phyloP scores from a whole-genome alignment of 352 stramenopile genomes.

The Pythium sukuiense region DNA sequence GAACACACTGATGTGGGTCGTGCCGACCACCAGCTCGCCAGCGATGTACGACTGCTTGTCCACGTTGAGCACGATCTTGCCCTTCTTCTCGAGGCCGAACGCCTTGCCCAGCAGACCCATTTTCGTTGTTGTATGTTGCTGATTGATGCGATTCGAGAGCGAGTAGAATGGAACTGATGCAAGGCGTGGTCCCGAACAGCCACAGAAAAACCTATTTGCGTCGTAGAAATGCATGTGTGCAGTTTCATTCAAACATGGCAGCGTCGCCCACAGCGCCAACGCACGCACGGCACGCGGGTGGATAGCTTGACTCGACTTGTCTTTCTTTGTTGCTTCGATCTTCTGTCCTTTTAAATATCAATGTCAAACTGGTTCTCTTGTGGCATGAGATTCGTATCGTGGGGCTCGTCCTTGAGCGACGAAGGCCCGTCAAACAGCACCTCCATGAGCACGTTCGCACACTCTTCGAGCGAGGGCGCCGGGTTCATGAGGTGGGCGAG shows the following conservation, averaged over 20 bases:
- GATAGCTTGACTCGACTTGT: slow-evolving; percentile 1
- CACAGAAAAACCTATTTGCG: slow-evolving; percentile 5
- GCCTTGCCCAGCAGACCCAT: slow-evolving; percentile 56
- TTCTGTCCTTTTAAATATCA: slow-evolving; percentile 25
- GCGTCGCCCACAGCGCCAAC: background rate
- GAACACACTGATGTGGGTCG: slow-evolving; percentile 52
- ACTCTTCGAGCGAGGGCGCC: slow-evolving; percentile 62
- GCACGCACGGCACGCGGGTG: background rate
- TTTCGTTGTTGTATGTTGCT: slow-evolving; percentile 1
- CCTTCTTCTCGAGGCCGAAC: slow-evolving; percentile 64
- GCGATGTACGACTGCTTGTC: slow-evolving; percentile 63
- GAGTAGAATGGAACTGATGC: background rate
- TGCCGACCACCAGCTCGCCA: slow-evolving; percentile 54
- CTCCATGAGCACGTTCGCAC: slow-evolving; percentile 63
- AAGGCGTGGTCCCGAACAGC: background rate
- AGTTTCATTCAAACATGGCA: slow-evolving; percentile 1
- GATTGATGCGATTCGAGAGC: background rate
- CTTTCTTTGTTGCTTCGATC: background rate
- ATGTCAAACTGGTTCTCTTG: slow-evolving; percentile 16
- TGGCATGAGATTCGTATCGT: slow-evolving; percentile 6
- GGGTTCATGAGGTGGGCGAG: slow-evolving; percentile 27
- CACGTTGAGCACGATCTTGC: slow-evolving; percentile 53
- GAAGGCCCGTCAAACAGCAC: slow-evolving; percentile 45
- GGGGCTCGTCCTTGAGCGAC: slow-evolving; percentile 6
- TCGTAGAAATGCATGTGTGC: slow-evolving; percentile 2